Base-by-base conservation (phyloP, 2,329 filamentous ascomycete species). In the Apiospora arundinis region DNA sequence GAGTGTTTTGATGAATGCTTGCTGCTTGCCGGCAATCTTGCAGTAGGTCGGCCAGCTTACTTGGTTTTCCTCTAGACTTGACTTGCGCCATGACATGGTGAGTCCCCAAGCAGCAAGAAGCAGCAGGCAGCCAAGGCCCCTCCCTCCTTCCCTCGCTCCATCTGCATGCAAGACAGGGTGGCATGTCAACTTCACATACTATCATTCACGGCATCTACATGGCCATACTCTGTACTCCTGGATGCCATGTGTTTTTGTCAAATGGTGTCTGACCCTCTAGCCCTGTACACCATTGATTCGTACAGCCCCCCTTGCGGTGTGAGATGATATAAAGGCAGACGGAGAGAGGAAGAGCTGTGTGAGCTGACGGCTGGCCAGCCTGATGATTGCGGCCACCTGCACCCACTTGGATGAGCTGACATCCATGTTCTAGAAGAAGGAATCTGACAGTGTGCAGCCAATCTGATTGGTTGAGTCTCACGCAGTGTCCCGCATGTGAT, bases 241-340 rank as follows among this genome's bases (percentile, higher is more conserved):
- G 52, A 8, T 60, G 52, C 52, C 52, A 60, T 60, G 16, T 37
- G 52, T n/a, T 63, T 63, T 63, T 18, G 32, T 63, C 18, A 5
- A n/a, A 63, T 37, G 52, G 7, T 28, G 9, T n/a, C 28, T 40
- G 52, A 63, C 28, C 52, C 18, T 32, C 25, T 28, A 37, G n/a
- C n/a, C n/a, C n/a, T 37, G 12, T 37, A 63, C 52, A 28, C 28
- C 8, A 37, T 60, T n/a, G n/a, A 32, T 28, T 56, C 25, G 49
- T 56, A 63, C 52, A 63, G 52, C 52, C 52, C 52, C 49, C 52
- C 66, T 48, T 67, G 66, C 66, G 66, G 66, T 67, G 66, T 67
- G 66, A 48, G 66, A 46, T n/a, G 52, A n/a, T n/a, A n/a, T 40
- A 28, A 28, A 32, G 52, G 52, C 23, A 67, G 42, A 48, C 25